phyloP scores from a whole-genome alignment of 2,329 filamentous ascomycete genomes.

The Exophiala sp. region DNA sequence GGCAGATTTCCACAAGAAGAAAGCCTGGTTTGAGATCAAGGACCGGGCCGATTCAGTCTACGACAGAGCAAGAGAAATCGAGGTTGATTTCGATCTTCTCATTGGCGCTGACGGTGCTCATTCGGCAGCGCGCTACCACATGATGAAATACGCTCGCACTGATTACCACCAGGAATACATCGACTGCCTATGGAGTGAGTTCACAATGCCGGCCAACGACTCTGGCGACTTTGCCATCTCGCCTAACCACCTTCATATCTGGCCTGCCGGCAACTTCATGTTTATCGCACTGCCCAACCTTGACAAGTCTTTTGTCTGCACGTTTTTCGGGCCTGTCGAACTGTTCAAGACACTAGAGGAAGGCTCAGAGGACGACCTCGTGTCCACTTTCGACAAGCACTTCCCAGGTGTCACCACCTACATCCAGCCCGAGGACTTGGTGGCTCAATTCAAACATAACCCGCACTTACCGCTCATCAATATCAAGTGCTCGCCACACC shows the following conservation, averaged over 20 bases:
- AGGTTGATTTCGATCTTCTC: conserved; percentile 85
- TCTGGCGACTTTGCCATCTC: conserved; percentile 68
- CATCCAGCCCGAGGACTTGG: conserved; percentile 60
- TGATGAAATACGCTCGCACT: conserved; percentile 94
- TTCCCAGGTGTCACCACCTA: conserved; percentile 77
- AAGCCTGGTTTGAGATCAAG: conserved; percentile 79
- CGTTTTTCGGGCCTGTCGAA: conserved; percentile 75
- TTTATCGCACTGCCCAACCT: conserved; percentile 92
- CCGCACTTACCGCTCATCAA: conserved; percentile 90
- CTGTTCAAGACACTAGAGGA: conserved; percentile 67
- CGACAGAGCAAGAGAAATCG: conserved; percentile 64
- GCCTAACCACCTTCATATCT: conserved; percentile 93
- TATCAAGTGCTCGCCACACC: conserved; percentile 88
- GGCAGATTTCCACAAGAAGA: conserved; percentile 73
- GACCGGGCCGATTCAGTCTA: conserved; percentile 24
- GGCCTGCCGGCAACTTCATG: conserved; percentile 93
- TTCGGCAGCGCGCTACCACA: conserved; percentile 81
- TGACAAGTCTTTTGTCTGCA: conserved; percentile 92
- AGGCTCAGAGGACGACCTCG: conserved; percentile 53
- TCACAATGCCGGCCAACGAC: conserved; percentile 64
- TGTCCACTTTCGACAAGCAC: conserved; percentile 72
- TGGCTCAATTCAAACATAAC: conserved; percentile 72
- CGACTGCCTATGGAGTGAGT: conserved; percentile 96
- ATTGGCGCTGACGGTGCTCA: conserved; percentile 95
- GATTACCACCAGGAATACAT: conserved; percentile 93